A percentile compares a stretch with the other conserved stretches of the same genome.
Conservation (phyloP, 352 stramenopile genomes). For the Phytopythium vexans region DNA sequence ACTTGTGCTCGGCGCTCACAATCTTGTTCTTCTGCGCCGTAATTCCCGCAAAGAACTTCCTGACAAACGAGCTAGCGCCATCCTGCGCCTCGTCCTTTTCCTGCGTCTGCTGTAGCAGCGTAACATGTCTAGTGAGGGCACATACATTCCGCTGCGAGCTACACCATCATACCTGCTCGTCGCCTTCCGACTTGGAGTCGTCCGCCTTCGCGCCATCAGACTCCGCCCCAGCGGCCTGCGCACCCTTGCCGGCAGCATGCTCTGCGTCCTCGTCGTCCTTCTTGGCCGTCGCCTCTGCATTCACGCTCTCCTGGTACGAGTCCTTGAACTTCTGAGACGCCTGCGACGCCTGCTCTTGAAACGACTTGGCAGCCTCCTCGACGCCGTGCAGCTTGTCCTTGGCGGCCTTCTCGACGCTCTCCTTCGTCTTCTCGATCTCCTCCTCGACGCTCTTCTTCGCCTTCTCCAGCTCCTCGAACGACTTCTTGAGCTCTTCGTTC, state of each 20-base stretch:
- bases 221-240: background rate
- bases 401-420: conserved; percentile 55
- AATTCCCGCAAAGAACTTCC: conserved; percentile 51
- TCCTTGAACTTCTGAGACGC: conserved; percentile 71
- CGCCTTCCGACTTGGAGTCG: conserved; percentile 4
- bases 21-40: conserved; percentile 57
- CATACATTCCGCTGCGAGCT: background rate
- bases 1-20: conserved; percentile 43
- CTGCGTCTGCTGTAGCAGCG: conserved; percentile 18
- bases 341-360: conserved; percentile 36
- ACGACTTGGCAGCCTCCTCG: conserved; percentile 33
- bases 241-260: conserved; percentile 4
- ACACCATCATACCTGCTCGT: conserved; percentile 14
- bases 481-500: conserved; percentile 80
- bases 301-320: conserved; percentile 31
- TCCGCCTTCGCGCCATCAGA: background rate
- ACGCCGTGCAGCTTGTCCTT: conserved; percentile 67
- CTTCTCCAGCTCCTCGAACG: conserved; percentile 70
- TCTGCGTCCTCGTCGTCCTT: conserved; percentile 13
- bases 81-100: conserved; percentile 26
- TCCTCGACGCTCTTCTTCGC: conserved; percentile 69
- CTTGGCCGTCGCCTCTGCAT: conserved; percentile 12
- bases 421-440: conserved; percentile 65
- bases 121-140: conserved; percentile 1
- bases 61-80: conserved; percentile 49